Evolutionary conservation across 176 grass and related monocot genomes (phyloP).

Genomic region (Phragmites australis): DNA sequence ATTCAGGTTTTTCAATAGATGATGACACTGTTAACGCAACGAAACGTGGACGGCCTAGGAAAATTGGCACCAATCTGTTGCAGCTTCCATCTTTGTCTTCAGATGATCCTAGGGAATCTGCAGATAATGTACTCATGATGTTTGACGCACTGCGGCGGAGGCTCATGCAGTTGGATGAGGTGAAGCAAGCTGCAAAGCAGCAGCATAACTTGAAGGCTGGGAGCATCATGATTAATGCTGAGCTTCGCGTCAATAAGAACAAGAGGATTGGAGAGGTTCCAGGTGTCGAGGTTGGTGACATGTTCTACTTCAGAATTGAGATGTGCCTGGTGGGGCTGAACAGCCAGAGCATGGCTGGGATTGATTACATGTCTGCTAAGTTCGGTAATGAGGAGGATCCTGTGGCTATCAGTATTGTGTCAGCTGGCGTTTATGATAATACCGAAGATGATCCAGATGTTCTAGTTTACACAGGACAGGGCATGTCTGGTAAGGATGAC

Average conservation of each 20-base stretch:
- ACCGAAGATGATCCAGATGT: conserved; percentile 66
- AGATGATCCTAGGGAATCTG: conserved; percentile 60
- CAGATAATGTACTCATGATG: conserved; percentile 78
- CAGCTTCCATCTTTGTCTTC: conserved; percentile 40
- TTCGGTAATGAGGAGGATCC: conserved; percentile 56
- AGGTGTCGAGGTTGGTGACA: conserved; percentile 77
- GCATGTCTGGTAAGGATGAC: conserved; percentile 77
- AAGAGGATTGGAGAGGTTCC: conserved; percentile 75
- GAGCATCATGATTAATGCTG: conserved; percentile 73
- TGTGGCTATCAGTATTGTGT: conserved; percentile 76
- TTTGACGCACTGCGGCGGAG: conserved; percentile 76
- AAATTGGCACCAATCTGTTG: conserved; percentile 45
- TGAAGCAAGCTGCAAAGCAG: conserved; percentile 57
- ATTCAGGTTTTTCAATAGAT: conserved; percentile 30
- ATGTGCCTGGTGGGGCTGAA: conserved; percentile 83
- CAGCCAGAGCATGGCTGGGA: conserved; percentile 68
- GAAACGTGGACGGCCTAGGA: conserved; percentile 46
- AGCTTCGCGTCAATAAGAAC: conserved; percentile 63
- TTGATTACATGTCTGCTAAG: conserved; percentile 69
- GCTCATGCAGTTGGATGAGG: conserved; percentile 71
- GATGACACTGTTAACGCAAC: conserved; percentile 13
- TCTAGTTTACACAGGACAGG: conserved; percentile 77
- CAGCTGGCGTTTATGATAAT: conserved; percentile 88
- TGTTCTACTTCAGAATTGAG: conserved; percentile 93
- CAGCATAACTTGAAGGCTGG: conserved; percentile 76